Evolutionary conservation across 176 grass and related monocot genomes (phyloP), one percentile per base, ranked within the genome.

Genomic region (Oryza brachyantha): DNA sequence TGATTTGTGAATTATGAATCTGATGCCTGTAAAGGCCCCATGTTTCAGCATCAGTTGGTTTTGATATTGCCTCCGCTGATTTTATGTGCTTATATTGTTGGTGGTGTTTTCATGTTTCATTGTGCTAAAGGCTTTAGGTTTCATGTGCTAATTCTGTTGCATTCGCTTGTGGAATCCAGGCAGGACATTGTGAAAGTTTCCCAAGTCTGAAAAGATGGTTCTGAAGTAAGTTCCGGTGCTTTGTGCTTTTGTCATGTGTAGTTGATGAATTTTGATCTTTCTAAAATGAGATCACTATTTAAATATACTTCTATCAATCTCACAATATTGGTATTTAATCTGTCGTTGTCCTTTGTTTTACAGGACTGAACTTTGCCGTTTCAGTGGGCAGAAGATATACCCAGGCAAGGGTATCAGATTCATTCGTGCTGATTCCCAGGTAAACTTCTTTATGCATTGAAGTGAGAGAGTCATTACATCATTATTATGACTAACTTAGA

Each of bases 351-450:
- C 60, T 86, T 64, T 37, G 11, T 32, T 45, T 17, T 61, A 34
- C 64, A 97, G 93, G 88, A 97, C 93, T 8, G 93, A 97, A n/a
- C 93, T 97, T 57, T 97, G 93, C 88, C 90, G 88, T 84, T 97
- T 97, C 71, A 97, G 93, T 37, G 90, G 93, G 14, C 82, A 79
- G 67, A 97, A 93, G 90, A 97, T 97, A 76, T 97, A 97, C 58
- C 93, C 90, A 39, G 93, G 93, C 67, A 97, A 97, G 74, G 93
- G 93, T 61, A 97, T 97, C 19, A 68, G 90, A 54, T 97, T 97
- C 54, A 87, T 97, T 72, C 87, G 93, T 78, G 38, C 83, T 4
- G 93, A 97, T 78, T 97, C 93, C 2, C 93, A 93, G 90, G 93
- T 97, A 82, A 75, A 2, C 52, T 21, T 63, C 19, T 68, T 71